These are phyloP conservation scores for Ligustrum vulgare DNA, from an alignment of 257 asterid species.

Conservation along the genomic window DNA sequence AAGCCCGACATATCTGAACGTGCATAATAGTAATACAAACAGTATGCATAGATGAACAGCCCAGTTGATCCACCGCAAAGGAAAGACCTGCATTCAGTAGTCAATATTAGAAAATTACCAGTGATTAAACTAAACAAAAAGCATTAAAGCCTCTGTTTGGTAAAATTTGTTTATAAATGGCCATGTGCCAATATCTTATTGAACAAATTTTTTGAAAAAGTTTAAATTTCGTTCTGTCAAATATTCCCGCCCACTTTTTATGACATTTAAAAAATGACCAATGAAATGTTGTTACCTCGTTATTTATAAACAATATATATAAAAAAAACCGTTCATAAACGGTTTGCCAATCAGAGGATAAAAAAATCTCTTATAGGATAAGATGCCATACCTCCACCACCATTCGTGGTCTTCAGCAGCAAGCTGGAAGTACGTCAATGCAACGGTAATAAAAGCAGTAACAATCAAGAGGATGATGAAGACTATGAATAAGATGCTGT, in stretches of 20 bases:
- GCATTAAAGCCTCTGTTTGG: too few relatives aligned
- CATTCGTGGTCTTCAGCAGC: slow-evolving; percentile 56
- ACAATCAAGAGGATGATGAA: slow-evolving; percentile 47
- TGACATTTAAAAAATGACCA: too few relatives aligned
- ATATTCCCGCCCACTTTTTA: too few relatives aligned
- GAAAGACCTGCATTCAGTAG: slow-evolving; percentile 54
- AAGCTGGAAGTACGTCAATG: slow-evolving; percentile 53
- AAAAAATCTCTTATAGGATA: neutral
- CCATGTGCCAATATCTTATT: too few relatives aligned
- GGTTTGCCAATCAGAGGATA: too few relatives aligned
- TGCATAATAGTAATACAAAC: slow-evolving; percentile 80
- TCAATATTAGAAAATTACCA: slow-evolving; percentile 1
- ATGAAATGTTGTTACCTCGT: too few relatives aligned
- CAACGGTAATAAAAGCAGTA: slow-evolving; percentile 52
- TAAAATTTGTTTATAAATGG: too few relatives aligned
- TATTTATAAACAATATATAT: too few relatives aligned
- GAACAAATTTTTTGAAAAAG: too few relatives aligned
- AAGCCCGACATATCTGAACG: slow-evolving; percentile 73
- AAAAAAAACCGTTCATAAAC: too few relatives aligned
- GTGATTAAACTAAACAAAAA: neutral
- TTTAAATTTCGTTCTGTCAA: too few relatives aligned
- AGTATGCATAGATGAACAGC: slow-evolving; percentile 75
- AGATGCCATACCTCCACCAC: slow-evolving; percentile 48
- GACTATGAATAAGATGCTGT: slow-evolving; percentile 47
- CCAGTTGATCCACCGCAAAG: slow-evolving; percentile 96